These are phyloP conservation scores for Naganishia sp. DNA, from an alignment of 1,284 basidiomycete species.

Conservation along the genomic window DNA sequence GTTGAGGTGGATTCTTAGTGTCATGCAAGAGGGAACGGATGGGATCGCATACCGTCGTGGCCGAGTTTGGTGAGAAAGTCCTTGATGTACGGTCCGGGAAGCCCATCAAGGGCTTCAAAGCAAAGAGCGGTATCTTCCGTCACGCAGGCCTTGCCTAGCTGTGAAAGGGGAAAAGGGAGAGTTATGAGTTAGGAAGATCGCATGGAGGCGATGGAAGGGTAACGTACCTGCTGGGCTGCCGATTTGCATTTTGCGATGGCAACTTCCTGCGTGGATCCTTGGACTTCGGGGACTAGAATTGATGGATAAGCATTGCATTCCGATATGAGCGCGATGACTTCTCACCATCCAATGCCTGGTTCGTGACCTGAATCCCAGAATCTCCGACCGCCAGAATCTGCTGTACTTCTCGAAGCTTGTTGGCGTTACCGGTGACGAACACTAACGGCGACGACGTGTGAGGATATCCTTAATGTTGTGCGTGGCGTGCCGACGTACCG, in stretches of 20 bases:
- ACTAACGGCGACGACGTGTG: conserved; percentile 56
- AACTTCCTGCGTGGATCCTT: conserved; percentile 89
- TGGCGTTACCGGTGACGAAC: conserved; percentile 92
- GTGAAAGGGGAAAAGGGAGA: background rate
- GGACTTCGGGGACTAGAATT: conserved; percentile 77
- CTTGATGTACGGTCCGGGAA: conserved; percentile 98
- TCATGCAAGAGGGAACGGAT: background rate
- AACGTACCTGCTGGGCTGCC: conserved; percentile 72
- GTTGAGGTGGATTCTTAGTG: background rate
- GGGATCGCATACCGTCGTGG: conserved; percentile 62
- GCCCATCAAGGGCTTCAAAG: conserved; percentile 81
- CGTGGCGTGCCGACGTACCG: background rate
- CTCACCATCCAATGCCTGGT: conserved; percentile 48
- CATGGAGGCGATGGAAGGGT: background rate
- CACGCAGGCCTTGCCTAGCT: conserved; percentile 83
- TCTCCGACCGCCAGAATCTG: conserved; percentile 48
- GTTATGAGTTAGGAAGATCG: conserved; percentile 5
- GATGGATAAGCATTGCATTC: background rate
- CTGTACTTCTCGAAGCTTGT: conserved; percentile 88
- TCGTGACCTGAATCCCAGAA: conserved; percentile 46
- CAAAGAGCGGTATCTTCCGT: conserved; percentile 96
- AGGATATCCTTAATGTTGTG: too few species aligned
- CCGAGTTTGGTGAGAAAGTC: conserved; percentile 79
- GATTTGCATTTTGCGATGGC: conserved; percentile 82
- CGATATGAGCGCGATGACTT: conserved; percentile 12